A percentile compares a stretch with the other conserved stretches of the same genome.
phyloP scores from a whole-genome alignment of 371 early-diverging fungal genomes.

The Synchytrium microbalum region DNA sequence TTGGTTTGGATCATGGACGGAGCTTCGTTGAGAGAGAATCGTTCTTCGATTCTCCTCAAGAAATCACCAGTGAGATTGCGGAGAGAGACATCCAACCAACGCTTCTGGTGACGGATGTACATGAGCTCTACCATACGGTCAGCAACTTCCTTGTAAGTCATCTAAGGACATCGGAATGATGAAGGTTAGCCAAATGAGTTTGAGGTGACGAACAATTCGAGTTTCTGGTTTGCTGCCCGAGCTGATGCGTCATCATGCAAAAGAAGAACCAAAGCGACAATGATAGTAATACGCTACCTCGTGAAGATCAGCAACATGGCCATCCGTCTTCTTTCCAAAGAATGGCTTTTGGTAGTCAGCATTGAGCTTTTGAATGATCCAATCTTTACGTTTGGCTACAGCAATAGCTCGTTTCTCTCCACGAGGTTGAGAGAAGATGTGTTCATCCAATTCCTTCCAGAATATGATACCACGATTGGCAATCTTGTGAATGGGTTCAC shows the following conservation, averaged over 20 bases:
- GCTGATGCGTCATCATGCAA: no score
- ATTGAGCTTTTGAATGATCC: constrained; percentile 85
- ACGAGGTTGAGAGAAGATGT: constrained; percentile 77
- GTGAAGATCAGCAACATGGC: constrained; percentile 30
- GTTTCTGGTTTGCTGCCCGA: no score
- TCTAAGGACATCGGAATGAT: constrained; percentile 42
- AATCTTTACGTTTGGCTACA: constrained; percentile 80
- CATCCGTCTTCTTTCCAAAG: constrained; percentile 81
- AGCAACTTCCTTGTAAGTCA: constrained; percentile 90
- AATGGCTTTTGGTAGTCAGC: constrained; percentile 89
- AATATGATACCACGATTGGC: constrained; percentile 89
- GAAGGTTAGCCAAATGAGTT: constrained; percentile 41
- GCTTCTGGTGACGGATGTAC: constrained; percentile 66
- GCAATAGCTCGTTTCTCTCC: constrained; percentile 73
- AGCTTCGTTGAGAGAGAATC: constrained; percentile 55
- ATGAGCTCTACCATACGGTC: constrained; percentile 75
- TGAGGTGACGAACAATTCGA: background rate
- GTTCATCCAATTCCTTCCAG: constrained; percentile 94
- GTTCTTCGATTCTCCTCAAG: constrained; percentile 82
- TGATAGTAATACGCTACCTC: constrained; percentile 15
- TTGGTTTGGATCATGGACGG: constrained; percentile 64
- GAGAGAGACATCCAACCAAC: constrained; percentile 83
- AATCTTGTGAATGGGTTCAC: constrained; percentile 96
- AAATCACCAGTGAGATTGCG: constrained; percentile 83
- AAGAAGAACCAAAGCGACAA: constrained; percentile 26